These are phyloP conservation scores for Botrytis byssoidea DNA, from an alignment of 2,329 filamentous ascomycete genomes.

Conservation along the genomic window DNA sequence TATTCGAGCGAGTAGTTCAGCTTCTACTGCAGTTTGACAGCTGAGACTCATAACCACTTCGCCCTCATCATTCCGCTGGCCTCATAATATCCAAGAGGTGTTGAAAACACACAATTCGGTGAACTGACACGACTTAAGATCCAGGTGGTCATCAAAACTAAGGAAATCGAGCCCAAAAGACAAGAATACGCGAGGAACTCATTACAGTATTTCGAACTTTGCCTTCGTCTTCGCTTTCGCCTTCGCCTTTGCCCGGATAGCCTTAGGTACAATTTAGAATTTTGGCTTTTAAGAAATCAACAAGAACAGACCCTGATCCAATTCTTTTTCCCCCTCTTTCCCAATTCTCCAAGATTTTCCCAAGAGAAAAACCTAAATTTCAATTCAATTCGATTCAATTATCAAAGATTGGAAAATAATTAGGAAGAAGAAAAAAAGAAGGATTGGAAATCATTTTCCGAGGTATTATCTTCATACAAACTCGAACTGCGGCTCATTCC, in stretches of 20 bases:
- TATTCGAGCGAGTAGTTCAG: neutral
- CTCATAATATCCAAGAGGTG: neutral
- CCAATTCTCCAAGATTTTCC: neutral
- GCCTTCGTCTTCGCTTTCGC: neutral
- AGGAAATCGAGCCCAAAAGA: neutral
- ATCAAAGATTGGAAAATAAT: neutral
- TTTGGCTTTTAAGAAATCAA: conserved; percentile 9
- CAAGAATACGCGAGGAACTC: conserved; percentile 12
- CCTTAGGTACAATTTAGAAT: conserved; percentile 2
- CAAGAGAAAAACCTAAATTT: neutral
- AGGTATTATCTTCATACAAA: neutral
- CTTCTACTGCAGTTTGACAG: neutral
- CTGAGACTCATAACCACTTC: neutral
- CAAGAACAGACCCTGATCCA: neutral
- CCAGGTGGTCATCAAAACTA: neutral
- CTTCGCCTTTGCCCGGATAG: neutral
- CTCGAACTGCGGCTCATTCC: conserved; percentile 15
- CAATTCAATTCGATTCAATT: neutral
- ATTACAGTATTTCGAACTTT: neutral
- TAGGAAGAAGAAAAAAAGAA: neutral
- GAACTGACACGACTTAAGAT: neutral
- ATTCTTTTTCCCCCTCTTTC: neutral
- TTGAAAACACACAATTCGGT: neutral
- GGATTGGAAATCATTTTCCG: neutral
- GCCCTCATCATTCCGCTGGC: neutral